These are phyloP conservation scores for Skeletonema marinoi DNA, from an alignment of 108 stramenopile genomes.

Conservation along the genomic window DNA sequence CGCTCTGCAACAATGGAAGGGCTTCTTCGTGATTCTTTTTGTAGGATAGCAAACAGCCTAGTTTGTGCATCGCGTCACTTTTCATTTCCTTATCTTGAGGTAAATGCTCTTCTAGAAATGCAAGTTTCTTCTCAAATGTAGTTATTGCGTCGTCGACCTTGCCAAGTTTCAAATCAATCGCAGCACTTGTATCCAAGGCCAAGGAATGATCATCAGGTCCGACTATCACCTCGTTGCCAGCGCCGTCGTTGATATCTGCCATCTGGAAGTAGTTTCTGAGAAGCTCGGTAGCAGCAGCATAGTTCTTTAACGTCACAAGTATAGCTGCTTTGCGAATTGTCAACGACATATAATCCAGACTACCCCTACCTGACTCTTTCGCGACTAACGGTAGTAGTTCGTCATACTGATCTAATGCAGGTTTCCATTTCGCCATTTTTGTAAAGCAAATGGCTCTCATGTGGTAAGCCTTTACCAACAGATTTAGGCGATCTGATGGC, in stretches of 20 bases:
- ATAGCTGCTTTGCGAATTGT: conserved; percentile 43
- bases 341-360: conserved; percentile 19
- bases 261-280: conserved; percentile 31
- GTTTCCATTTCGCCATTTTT: conserved; percentile 22
- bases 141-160: conserved; percentile 25
- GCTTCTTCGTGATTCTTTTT: conserved; percentile 24
- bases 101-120: conserved; percentile 12
- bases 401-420: conserved; percentile 38
- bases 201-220: conserved; percentile 34
- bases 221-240: conserved; percentile 1
- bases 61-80: conserved; percentile 41
- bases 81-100: conserved; percentile 30
- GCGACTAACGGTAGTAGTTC: conserved; percentile 35
- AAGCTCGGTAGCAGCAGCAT: not conserved
- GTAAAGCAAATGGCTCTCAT: conserved; percentile 34
- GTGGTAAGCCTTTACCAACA: conserved; percentile 28
- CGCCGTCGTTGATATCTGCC: not conserved
- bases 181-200: conserved; percentile 38
- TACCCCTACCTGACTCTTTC: conserved; percentile 16
- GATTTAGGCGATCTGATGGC: conserved; percentile 23
- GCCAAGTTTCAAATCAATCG: conserved; percentile 29
- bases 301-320: conserved; percentile 22
- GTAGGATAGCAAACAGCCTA: conserved; percentile 42
- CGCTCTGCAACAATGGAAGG: conserved; percentile 28
- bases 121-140: conserved; percentile 30